These are phyloP conservation scores for Nematocida displodere DNA, from an alignment of 371 early-diverging fungal species.

Conservation along the genomic window DNA sequence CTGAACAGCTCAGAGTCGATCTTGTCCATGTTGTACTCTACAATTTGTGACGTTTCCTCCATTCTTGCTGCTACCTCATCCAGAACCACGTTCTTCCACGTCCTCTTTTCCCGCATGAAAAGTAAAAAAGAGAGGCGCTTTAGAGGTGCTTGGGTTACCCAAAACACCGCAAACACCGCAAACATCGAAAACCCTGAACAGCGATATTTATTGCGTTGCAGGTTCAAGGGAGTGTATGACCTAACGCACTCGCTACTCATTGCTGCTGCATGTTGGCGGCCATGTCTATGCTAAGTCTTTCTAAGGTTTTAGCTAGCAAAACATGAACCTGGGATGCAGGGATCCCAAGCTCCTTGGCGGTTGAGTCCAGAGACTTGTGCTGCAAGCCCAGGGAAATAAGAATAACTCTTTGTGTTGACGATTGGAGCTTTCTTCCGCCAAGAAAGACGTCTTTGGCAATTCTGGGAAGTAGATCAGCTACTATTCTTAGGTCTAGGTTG, in stretches of 20 bases:
- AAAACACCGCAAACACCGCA: no score
- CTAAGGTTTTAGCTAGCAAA: conserved; percentile 46
- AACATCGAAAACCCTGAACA: no score
- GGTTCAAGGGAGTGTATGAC: no score
- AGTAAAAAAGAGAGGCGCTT: background rate
- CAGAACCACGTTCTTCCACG: background rate
- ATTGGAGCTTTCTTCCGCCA: background rate
- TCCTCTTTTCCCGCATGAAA: background rate
- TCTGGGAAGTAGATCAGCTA: conserved; percentile 33
- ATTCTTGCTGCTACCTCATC: background rate
- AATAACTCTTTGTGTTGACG: conserved; percentile 44
- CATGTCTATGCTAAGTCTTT: no score
- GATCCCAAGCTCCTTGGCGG: conserved; percentile 9
- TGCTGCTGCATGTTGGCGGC: no score
- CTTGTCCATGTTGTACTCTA: conserved; percentile 49
- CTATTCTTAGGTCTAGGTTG: conserved; percentile 35
- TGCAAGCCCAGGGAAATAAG: conserved; percentile 26
- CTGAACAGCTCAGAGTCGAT: conserved; percentile 23
- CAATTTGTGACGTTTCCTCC: background rate
- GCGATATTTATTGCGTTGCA: background rate
- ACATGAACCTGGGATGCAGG: conserved; percentile 38
- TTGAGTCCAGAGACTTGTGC: conserved; percentile 1
- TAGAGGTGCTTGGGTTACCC: background rate
- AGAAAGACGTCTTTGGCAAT: conserved; percentile 26
- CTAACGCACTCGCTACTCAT: no score